A percentile compares a stretch with the other conserved stretches of the same genome.
These are phyloP conservation scores for Corymbia citriodora DNA, from an alignment of 441 rosid species.

Conservation along the genomic window DNA sequence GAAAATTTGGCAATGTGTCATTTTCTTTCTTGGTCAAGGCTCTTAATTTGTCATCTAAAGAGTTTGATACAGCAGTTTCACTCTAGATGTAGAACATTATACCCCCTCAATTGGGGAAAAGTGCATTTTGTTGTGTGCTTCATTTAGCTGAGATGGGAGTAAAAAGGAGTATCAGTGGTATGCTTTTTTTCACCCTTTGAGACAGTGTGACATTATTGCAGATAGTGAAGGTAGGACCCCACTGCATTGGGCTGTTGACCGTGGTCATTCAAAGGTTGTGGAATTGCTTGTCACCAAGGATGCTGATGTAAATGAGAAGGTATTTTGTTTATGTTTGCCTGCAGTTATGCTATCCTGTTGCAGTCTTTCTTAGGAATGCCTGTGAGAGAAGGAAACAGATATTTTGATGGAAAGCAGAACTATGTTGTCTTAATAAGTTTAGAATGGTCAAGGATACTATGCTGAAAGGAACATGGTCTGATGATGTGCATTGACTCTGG, in stretches of 20 bases:
- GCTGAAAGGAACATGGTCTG: not conserved
- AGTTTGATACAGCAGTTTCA: not conserved
- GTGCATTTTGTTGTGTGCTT: not conserved
- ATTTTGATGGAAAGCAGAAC: not conserved
- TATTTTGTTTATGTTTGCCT: conserved; percentile 1
- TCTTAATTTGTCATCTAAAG: not conserved
- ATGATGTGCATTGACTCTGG: not conserved
- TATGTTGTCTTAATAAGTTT: not conserved
- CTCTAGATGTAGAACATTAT: not conserved
- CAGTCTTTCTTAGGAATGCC: not conserved
- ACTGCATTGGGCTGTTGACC: conserved; percentile 98
- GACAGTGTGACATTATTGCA: conserved; percentile 27
- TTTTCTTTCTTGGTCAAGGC: not conserved
- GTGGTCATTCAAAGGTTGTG: conserved; percentile 60
- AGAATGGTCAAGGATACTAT: not conserved
- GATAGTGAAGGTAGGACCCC: conserved; percentile 95
- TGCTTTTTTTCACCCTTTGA: conserved; percentile 3
- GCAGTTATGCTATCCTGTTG: not conserved
- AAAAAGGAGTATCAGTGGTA: not conserved
- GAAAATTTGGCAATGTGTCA: not conserved
- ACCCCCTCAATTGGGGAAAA: not conserved
- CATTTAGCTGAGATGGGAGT: not conserved
- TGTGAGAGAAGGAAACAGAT: not conserved
- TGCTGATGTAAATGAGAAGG: conserved; percentile 85
- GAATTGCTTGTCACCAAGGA: conserved; percentile 54